These are phyloP conservation scores for Solanum dulcamara DNA, from an alignment of 257 asterid genomes.

Conservation along the genomic window DNA sequence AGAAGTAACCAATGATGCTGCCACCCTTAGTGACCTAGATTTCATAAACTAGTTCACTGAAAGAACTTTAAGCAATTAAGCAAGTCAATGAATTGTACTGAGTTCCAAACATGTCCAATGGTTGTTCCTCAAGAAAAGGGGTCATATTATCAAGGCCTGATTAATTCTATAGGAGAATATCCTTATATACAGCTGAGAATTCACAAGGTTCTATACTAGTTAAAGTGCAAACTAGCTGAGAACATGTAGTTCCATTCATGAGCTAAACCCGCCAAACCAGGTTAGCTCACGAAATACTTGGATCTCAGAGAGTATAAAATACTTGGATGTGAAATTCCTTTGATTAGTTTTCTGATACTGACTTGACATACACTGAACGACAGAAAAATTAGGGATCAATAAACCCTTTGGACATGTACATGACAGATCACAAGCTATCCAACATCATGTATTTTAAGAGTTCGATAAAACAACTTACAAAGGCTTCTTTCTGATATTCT, in stretches of 20 bases:
- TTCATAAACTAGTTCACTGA: not conserved
- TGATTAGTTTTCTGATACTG: not conserved
- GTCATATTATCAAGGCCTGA: not conserved
- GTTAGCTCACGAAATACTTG: not conserved
- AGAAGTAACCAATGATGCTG: not conserved
- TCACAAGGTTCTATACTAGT: not conserved
- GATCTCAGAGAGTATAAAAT: not conserved
- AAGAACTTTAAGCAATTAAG: not conserved
- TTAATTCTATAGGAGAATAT: not conserved
- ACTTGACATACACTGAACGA: not conserved
- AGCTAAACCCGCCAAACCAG: not conserved
- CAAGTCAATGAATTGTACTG: not conserved
- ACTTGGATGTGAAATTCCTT: not conserved
- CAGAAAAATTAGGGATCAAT: not conserved
- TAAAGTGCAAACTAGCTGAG: not conserved
- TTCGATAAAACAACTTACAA: conserved; percentile 41
- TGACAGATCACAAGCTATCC: not conserved
- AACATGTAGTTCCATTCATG: not conserved
- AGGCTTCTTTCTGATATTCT: conserved; percentile 53
- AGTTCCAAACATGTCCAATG: not conserved
- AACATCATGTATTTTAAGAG: not conserved
- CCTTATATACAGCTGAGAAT: not conserved
- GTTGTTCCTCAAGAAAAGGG: not conserved
- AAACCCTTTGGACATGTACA: not conserved
- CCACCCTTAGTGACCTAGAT: not conserved